Base-by-base conservation (phyloP, 495 filamentous ascomycete genomes). In the Hyaloscypha bicolor region DNA sequence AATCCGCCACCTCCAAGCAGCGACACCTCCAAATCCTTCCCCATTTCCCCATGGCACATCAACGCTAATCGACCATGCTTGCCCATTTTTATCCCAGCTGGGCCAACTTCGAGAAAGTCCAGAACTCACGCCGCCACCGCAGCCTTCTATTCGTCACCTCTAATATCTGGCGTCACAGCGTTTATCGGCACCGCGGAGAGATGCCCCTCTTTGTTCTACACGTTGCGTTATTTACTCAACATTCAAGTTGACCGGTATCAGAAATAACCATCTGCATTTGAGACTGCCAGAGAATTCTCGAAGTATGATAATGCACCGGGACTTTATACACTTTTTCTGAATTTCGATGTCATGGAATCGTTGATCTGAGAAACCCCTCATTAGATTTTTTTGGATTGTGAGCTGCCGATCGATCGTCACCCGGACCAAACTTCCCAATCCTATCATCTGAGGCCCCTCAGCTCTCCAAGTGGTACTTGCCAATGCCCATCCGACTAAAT, bases 291-390 rank as follows among this genome's bases (percentile, higher is more conserved):
- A 37, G 35, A 12, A 37, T 37, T 37, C 12, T 3, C 35, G 35
- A 37, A 8, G 35, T 6, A 37, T 12, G 35, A 37, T 37, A 8
- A 12, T 12, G 12, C 8, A 37, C 6, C 0, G 12, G 35, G 35
- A 12, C 8, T 37, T 37, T 1, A 37, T 37, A 37, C 35, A 6
- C 42, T 4, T 6, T 14, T 19, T 48, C 9, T 12, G 0, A 48
- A 48, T 12, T 16, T 12, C 53, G 53, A 56, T 56, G 53, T 56
- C 53, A 56, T 56, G 25, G 22, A 25, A 29, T 29, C 19, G 53
- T n/a, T 56, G 53, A 56, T 56, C 53, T 32, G 8, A 25, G 25
- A 16, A 25, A 56, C 53, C 53, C 53, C 53, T 22, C 53, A 56
- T 56, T 25, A 3, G 8, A 25, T 56, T 11, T 56, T 11, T 29